Evolutionary conservation across 495 filamentous ascomycete species (phyloP).

Genomic region (Aspergillus olivimuriae): DNA sequence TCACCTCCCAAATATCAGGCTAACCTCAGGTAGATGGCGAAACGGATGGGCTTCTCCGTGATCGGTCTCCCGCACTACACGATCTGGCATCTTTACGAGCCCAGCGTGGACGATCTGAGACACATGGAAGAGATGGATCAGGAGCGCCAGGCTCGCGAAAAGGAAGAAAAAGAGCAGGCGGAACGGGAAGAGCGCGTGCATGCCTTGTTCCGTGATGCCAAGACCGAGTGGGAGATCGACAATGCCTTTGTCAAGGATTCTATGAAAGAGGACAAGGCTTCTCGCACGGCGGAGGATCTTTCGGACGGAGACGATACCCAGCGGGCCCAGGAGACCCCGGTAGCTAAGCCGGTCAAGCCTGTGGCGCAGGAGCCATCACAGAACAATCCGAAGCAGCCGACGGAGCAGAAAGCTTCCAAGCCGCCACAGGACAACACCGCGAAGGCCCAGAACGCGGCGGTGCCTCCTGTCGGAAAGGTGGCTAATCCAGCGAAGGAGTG

Average conservation of each 20-base stretch:
- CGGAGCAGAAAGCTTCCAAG: constrained; percentile 5
- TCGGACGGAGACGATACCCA: constrained; percentile 2
- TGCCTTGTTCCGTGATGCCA: constrained; percentile 56
- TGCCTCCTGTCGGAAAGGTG: too few relatives aligned
- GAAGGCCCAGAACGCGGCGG: too few relatives aligned
- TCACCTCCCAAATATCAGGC: background rate
- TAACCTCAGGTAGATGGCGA: constrained; percentile 71
- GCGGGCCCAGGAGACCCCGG: background rate
- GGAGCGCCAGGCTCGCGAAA: constrained; percentile 65
- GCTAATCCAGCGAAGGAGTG: constrained; percentile 4
- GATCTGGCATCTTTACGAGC: constrained; percentile 99
- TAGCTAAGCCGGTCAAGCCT: background rate
- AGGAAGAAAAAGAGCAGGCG: constrained; percentile 63
- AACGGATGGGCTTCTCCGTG: constrained; percentile 92
- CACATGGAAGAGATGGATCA: constrained; percentile 98
- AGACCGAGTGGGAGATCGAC: constrained; percentile 75
- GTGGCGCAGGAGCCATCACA: too few relatives aligned
- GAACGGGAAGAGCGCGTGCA: constrained; percentile 31
- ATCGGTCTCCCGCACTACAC: constrained; percentile 96
- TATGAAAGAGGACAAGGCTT: constrained; percentile 45
- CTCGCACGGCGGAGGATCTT: constrained; percentile 4
- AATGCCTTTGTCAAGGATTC: constrained; percentile 67
- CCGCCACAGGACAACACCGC: constrained; percentile 4
- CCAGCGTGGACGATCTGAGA: constrained; percentile 90
- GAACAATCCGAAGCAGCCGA: background rate